Evolutionary conservation across 2,329 filamentous ascomycete species (phyloP), one percentile per base, ranked within the genome.

Genomic region (Plenodomus lindquistii): DNA sequence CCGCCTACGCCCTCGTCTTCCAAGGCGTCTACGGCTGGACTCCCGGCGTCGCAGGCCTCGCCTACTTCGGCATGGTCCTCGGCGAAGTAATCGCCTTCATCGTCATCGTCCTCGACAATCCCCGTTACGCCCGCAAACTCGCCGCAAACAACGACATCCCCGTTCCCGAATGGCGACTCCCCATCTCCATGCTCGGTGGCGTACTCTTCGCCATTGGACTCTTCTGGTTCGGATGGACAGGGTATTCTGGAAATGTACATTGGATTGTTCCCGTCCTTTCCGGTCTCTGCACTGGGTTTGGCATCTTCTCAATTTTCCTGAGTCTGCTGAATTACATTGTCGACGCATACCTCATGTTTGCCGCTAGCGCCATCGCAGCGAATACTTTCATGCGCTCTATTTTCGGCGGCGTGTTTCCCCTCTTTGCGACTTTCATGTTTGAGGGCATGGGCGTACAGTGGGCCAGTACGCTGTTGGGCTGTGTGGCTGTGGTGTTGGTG

Each of bases 1-100:
- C 89, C 0, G 88, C 90, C 1, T 95, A 95, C 61, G 86, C 88
- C 0, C 82, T 94, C 37, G 87, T 95, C 40, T 96, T 94, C 74
- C 78, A 86, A 52, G 69, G 73, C 2, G 79, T 91, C 4, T 87
- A 96, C 70, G 80, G 82, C 57, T 87, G 93, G 76, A 83, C 75
- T 27, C 63, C 79, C 1, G 91, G 91, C 47, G 73, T 89, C 16
- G 81, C 85, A 3, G 91, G 91, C 1, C 79, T 96, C 4, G 85
- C 90, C 4, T 96, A 91, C 70, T 89, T 96, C 61, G 91, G 91
- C 45, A 89, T 96, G 86, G 83, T 94, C 42, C 62, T 79, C 8
- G 90, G 90, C 39, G 82, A 91, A 66, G 52, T 93, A 15, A 72
- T 89, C 44, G 88, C 87, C 0, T 88, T 87, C 40, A 50, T 77